phyloP scores from a whole-genome alignment of 2,329 filamentous ascomycete species.

The Fusarium algeriense region DNA sequence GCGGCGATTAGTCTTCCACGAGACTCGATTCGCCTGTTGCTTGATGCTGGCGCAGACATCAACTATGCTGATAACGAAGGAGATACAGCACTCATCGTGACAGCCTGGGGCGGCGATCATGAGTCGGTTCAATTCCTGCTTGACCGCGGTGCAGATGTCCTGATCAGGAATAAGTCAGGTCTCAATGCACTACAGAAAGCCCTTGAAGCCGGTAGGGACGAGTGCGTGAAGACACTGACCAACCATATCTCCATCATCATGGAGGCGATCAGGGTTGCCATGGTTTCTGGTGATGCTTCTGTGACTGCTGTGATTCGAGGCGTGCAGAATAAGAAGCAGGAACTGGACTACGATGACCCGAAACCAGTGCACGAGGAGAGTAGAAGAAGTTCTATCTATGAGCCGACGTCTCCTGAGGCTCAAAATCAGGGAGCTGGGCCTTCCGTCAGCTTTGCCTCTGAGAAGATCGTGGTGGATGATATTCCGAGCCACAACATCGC shows the following conservation, averaged over 20 bases:
- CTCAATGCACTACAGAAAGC: slow-evolving; percentile 26
- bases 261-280: slow-evolving; percentile 25
- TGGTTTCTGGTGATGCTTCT: slow-evolving; percentile 22
- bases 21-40: slow-evolving; percentile 48
- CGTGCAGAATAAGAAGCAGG: slow-evolving; percentile 26
- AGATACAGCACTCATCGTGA: slow-evolving; percentile 55
- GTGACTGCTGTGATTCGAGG: slow-evolving; percentile 24
- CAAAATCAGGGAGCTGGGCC: not conserved
- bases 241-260: slow-evolving; percentile 43
- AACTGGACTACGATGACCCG: slow-evolving; percentile 26
- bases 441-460: not conserved
- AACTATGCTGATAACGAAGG: slow-evolving; percentile 52
- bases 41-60: slow-evolving; percentile 55
- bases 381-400: not conserved
- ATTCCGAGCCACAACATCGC: not conserved
- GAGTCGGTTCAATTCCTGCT: slow-evolving; percentile 22
- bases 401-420: not conserved
- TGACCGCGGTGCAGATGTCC: slow-evolving; percentile 25
- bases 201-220: not conserved
- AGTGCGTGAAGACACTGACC: slow-evolving; percentile 52
- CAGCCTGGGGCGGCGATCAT: slow-evolving; percentile 50
- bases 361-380: not conserved
- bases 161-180: slow-evolving; percentile 1
- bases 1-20: slow-evolving; percentile 52
- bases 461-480: slow-evolving; percentile 6